Evolutionary conservation across 768 basidiomycete species (phyloP).

Genomic region (Galerina marginata): DNA sequence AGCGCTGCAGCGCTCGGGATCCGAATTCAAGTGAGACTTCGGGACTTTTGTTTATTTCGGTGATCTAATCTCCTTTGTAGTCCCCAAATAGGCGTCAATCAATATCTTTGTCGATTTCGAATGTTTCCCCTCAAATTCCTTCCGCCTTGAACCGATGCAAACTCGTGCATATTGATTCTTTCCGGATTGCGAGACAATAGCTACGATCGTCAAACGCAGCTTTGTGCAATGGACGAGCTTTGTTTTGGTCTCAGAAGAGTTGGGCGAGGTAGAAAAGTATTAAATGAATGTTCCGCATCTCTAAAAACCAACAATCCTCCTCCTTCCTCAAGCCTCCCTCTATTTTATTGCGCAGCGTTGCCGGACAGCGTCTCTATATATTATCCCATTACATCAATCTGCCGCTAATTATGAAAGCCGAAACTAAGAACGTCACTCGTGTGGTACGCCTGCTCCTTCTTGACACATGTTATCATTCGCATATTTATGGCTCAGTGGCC

Average conservation of each 20-base stretch:
- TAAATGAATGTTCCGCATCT: constrained; percentile 24
- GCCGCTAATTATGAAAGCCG: constrained; percentile 13
- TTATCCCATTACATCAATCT: constrained; percentile 2
- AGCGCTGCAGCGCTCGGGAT: not conserved
- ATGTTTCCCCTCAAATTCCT: constrained; percentile 8
- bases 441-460: not conserved
- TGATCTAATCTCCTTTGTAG: constrained; percentile 19
- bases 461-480: not conserved
- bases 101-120: constrained; percentile 18
- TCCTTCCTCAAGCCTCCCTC: constrained; percentile 14
- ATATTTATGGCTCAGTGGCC: constrained; percentile 13
- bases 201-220: constrained; percentile 21
- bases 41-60: constrained; percentile 16
- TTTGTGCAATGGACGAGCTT: constrained; percentile 22
- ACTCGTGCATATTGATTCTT: constrained; percentile 17
- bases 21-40: constrained; percentile 27
- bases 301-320: constrained; percentile 11
- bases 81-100: constrained; percentile 13
- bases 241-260: constrained; percentile 28
- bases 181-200: constrained; percentile 26
- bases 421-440: constrained; percentile 8
- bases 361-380: constrained; percentile 47
- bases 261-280: constrained; percentile 14
- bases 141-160: constrained; percentile 12
- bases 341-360: constrained; percentile 41